Conservation (phyloP, 2,329 filamentous ascomycete genomes). For the Xylaria sp. region DNA sequence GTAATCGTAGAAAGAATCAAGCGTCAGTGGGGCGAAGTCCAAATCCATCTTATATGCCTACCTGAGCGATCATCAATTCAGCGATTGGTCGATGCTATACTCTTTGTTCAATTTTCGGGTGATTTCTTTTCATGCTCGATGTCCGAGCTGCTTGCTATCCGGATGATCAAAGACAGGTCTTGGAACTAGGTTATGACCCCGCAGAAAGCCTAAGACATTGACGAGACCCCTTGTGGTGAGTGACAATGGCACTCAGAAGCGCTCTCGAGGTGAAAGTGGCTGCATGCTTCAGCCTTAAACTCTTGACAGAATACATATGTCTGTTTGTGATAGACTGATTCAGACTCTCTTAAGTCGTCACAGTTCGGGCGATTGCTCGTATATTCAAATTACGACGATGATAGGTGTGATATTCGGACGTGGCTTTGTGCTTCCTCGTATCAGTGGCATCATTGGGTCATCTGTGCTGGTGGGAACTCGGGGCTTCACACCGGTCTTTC, state of each 20-base stretch:
- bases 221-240: not conserved
- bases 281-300: not conserved
- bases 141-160: not conserved
- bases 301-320: not conserved
- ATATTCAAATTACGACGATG: not conserved
- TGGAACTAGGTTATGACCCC: not conserved
- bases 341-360: not conserved
- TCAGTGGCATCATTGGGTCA: not conserved
- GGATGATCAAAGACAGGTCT: not conserved
- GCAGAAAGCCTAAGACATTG: not conserved
- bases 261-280: not conserved
- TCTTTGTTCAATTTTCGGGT: not conserved
- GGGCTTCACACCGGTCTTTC: not conserved
- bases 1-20: not conserved
- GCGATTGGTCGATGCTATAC: not conserved
- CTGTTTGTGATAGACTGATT: not conserved
- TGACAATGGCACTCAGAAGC: not conserved
- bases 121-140: not conserved
- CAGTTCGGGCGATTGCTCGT: not conserved
- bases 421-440: not conserved
- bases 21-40: too few relatives aligned
- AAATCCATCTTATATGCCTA: slow-evolving; percentile 1
- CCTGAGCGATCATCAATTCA: not conserved
- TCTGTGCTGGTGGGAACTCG: not conserved
- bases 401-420: not conserved